Evolutionary conservation across 2,329 filamentous ascomycete genomes (phyloP).

Genomic region (Zymoseptoria brevis): DNA sequence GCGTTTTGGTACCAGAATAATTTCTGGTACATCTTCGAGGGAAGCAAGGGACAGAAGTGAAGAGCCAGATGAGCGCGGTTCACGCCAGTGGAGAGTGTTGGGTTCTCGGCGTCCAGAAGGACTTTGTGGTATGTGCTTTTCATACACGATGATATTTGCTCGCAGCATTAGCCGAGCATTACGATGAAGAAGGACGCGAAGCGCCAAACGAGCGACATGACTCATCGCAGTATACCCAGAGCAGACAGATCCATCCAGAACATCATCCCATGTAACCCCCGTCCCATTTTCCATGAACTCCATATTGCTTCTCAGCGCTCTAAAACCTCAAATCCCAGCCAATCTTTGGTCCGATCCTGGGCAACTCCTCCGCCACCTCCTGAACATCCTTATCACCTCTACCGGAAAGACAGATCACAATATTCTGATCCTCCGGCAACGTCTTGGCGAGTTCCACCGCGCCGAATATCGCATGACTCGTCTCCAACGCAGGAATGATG

Average conservation of each 20-base stretch:
- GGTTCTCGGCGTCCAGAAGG: neutral
- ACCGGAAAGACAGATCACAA: slow-evolving; percentile 90
- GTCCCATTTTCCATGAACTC: neutral
- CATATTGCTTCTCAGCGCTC: neutral
- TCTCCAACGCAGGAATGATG: slow-evolving; percentile 93
- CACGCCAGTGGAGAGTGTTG: neutral
- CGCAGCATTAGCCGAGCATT: neutral
- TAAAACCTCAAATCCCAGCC: slow-evolving; percentile 57
- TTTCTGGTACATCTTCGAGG: slow-evolving; percentile 4
- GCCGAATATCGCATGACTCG: slow-evolving; percentile 84
- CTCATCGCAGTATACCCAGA: neutral
- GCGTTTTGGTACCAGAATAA: neutral
- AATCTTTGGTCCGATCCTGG: slow-evolving; percentile 80
- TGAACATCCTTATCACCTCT: slow-evolving; percentile 98
- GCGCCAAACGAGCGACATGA: neutral
- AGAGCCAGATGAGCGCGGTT: neutral
- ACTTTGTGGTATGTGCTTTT: neutral
- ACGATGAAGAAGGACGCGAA: neutral
- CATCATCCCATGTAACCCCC: neutral
- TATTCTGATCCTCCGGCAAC: slow-evolving; percentile 77
- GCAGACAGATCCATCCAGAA: neutral
- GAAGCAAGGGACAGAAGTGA: neutral
- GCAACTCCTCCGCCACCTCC: slow-evolving; percentile 90
- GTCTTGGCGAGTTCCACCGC: slow-evolving; percentile 86
- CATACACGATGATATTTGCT: neutral